Percentiles rank a stretch among this genome's conserved stretches.
Evolutionary conservation across 2,329 filamentous ascomycete genomes (phyloP).

Genomic region (Endoconidiophora laricicola): DNA sequence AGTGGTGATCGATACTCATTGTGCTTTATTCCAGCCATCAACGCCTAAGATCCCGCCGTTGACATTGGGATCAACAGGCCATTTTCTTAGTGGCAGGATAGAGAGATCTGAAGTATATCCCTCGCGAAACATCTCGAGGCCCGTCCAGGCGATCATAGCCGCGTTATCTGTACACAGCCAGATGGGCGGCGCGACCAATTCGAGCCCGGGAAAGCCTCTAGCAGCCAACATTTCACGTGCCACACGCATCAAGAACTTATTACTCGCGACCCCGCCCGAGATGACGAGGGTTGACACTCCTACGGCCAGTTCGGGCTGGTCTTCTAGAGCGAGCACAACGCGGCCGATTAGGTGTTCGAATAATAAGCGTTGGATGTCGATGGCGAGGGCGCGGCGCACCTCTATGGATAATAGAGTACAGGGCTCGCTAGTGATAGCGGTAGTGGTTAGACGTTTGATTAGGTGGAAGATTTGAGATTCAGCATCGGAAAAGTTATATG

Average conservation of each 20-base stretch:
- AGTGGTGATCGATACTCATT: neutral
- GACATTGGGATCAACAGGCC: conserved; percentile 50
- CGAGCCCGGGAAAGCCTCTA: conserved; percentile 45
- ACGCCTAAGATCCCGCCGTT: conserved; percentile 52
- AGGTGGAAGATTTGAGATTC: conserved; percentile 47
- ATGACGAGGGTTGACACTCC: conserved; percentile 52
- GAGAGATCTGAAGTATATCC: conserved; percentile 51
- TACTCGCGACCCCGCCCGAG: conserved; percentile 81
- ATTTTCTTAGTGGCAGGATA: conserved; percentile 46
- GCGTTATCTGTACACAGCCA: conserved; percentile 85
- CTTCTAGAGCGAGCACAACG: conserved; percentile 34
- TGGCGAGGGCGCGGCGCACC: conserved; percentile 54
- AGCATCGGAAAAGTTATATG: conserved; percentile 61
- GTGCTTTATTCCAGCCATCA: conserved; percentile 26
- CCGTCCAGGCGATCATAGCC: conserved; percentile 93
- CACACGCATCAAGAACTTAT: conserved; percentile 59
- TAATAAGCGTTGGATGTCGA: conserved; percentile 57
- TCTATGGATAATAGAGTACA: neutral
- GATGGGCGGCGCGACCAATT: conserved; percentile 57
- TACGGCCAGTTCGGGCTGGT: conserved; percentile 16
- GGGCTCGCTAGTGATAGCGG: conserved; percentile 27
- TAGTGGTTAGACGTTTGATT: conserved; percentile 25
- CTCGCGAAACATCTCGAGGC: conserved; percentile 74
- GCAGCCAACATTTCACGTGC: conserved; percentile 38
- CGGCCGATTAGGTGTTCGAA: conserved; percentile 79